phyloP scores from a whole-genome alignment of 257 asterid genomes.

The Asclepias syriaca region DNA sequence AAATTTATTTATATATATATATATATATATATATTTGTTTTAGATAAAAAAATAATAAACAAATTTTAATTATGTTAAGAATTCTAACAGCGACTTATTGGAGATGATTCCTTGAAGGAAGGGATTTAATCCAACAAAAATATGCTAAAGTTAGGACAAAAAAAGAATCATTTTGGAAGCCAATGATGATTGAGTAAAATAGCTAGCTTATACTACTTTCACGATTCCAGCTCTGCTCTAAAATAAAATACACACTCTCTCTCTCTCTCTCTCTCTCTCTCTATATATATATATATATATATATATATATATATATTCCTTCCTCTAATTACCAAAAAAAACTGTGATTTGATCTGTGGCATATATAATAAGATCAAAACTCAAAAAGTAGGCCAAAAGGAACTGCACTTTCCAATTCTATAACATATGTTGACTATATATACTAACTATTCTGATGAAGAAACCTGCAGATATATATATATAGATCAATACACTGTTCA shows the following conservation, averaged over 20 bases:
- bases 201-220: no score
- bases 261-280: no score
- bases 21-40: neutral
- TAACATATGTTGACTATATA: neutral
- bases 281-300: neutral
- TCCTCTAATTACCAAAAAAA: no score
- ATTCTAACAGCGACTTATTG: no score
- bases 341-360: neutral
- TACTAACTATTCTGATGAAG: neutral
- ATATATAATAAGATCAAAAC: neutral
- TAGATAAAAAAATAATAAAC: no score
- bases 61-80: no score
- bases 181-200: conserved; percentile 14
- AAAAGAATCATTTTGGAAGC: conserved; percentile 32
- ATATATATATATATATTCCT: no score
- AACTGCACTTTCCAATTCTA: conserved; percentile 16
- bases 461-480: neutral
- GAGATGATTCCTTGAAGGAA: no score
- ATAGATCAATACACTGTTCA: no score
- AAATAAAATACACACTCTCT: no score
- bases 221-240: neutral
- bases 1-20: no score
- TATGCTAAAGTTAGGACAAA: conserved; percentile 18
- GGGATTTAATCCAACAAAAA: conserved; percentile 22
- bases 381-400: neutral